Conservation (phyloP, 768 basidiomycete genomes). For the Boletus sp. region DNA sequence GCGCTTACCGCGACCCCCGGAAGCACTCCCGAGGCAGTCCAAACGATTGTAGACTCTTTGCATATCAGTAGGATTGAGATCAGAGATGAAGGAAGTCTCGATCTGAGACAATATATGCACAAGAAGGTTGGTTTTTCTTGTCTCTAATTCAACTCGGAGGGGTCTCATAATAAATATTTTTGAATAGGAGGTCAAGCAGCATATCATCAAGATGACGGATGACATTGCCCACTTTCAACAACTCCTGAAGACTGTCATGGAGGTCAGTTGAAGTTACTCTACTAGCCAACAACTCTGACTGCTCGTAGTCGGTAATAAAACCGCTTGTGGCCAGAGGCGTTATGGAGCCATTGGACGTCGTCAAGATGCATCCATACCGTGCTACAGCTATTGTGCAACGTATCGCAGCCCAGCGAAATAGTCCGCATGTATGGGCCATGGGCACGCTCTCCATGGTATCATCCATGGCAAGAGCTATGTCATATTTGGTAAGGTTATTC, state of each 20-base stretch:
- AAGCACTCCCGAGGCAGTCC: conserved; percentile 79
- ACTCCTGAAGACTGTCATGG: conserved; percentile 68
- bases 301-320: conserved; percentile 33
- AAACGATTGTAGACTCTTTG: conserved; percentile 84
- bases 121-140: conserved; percentile 60
- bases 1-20: conserved; percentile 97
- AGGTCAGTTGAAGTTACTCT: conserved; percentile 42
- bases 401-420: conserved; percentile 35
- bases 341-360: conserved; percentile 53
- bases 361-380: conserved; percentile 63
- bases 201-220: conserved; percentile 70
- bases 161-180: background rate
- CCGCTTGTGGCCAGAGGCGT: conserved; percentile 37
- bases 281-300: conserved; percentile 1
- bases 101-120: conserved; percentile 81
- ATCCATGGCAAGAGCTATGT: conserved; percentile 76
- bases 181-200: conserved; percentile 65
- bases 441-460: conserved; percentile 50
- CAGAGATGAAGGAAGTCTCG: conserved; percentile 85
- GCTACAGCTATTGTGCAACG: conserved; percentile 43
- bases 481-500: conserved; percentile 64
- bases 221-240: conserved; percentile 65
- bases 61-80: conserved; percentile 97
- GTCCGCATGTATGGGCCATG: conserved; percentile 45
- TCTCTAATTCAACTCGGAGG: background rate